Evolutionary conservation across 176 grass and related monocot species (phyloP), one percentile per base, ranked within the genome.

Genomic region (Olyra latifolia): DNA sequence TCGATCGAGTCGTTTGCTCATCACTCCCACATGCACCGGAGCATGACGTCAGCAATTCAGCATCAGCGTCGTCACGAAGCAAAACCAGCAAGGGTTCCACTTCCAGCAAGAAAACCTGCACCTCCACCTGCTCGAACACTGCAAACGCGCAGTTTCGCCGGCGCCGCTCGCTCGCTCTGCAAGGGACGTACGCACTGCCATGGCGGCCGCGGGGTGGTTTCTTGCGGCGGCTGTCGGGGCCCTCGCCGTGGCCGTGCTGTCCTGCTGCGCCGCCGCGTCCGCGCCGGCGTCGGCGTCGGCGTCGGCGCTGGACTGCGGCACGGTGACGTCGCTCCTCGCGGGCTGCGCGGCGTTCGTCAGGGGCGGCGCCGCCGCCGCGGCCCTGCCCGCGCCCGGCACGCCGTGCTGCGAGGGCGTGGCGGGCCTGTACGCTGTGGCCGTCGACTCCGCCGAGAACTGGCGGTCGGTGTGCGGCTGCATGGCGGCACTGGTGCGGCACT

Each of bases 401-500:
- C 43, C 75, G 62, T 91, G 82, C 81, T 91, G 86, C 81, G 86
- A 81, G 0, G 88, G 88, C 13, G 74, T 94, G 29, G 25, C 58
- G 47, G 62, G 40, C 25, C 62, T 94, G 17, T 91, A 88, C 57
- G 81, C 68, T 53, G 69, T 91, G 22, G 69, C 86, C 0, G 46
- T 63, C 16, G 88, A 94, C 62, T 94, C 88, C 0, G 23, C 71
- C 0, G 92, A 94, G 58, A 94, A 94, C 66, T 83, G 81, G 80
- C 80, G 82, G 20, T 80, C 85, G 41, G 84, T 89, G 43, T 94
- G 88, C 73, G 30, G 74, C 28, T 94, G 91, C 50, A 82, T 88
- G 73, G 83, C 57, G 15, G 68, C 41, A 29, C 86, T 91, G 6
- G 77, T 94, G n/a, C 19, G 81, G 13, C 80, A 61, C 56, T 66